Evolutionary conservation across 1,139 yeast genomes (phyloP).

Genomic region (Suhomyces coccinellae): DNA sequence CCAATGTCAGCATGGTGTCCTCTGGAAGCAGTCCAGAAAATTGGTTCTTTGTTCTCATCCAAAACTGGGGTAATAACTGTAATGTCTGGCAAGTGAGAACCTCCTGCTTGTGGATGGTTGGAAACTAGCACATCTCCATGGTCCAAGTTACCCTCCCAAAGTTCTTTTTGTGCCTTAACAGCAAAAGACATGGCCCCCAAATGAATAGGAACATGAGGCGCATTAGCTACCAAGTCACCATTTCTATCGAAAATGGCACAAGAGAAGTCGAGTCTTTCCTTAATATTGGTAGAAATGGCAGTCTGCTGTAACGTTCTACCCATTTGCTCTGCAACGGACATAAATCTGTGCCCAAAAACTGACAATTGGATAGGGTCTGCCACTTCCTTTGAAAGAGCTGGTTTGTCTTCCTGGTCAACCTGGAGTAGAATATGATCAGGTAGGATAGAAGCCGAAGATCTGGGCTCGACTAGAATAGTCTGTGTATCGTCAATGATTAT

Average conservation of each 20-base stretch:
- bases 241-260: slow-evolving; percentile 77
- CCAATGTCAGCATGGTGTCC: slow-evolving; percentile 54
- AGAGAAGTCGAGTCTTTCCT: slow-evolving; percentile 80
- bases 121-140: slow-evolving; percentile 77
- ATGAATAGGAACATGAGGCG: slow-evolving; percentile 88
- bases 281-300: slow-evolving; percentile 81
- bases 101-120: slow-evolving; percentile 80
- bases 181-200: slow-evolving; percentile 87
- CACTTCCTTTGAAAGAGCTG: slow-evolving; percentile 26
- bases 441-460: slow-evolving; percentile 61
- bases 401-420: slow-evolving; percentile 30
- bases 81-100: slow-evolving; percentile 81
- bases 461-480: slow-evolving; percentile 78
- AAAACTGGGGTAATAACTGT: slow-evolving; percentile 71
- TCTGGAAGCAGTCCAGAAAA: slow-evolving; percentile 49
- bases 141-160: slow-evolving; percentile 60
- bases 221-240: slow-evolving; percentile 81
- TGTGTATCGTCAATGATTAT: slow-evolving; percentile 84
- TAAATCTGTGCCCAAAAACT: slow-evolving; percentile 79
- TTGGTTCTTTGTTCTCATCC: slow-evolving; percentile 30
- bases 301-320: slow-evolving; percentile 79
- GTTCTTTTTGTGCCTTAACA: slow-evolving; percentile 63
- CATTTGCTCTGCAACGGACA: slow-evolving; percentile 91
- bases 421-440: slow-evolving; percentile 54
- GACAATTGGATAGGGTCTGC: slow-evolving; percentile 74